A percentile compares a stretch with the other conserved stretches of the same genome.
Evolutionary conservation across 805 yeast species (phyloP).

Genomic region (Nakazawaea siamensis): DNA sequence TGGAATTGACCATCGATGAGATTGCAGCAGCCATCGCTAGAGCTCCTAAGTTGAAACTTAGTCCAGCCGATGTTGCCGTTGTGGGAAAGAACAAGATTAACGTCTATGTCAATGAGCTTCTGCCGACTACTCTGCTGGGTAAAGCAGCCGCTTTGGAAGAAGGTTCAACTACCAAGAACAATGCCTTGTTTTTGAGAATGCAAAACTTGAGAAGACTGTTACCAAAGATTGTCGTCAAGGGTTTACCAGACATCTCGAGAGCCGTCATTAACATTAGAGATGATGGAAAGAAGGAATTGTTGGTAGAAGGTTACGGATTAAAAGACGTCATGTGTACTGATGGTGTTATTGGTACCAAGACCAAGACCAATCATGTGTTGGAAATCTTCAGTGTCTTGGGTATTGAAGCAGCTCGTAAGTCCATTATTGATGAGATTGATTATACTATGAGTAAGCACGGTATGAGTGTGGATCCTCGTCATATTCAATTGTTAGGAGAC

Average conservation of each 20-base stretch:
- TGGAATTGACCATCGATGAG: slow-evolving; percentile 80
- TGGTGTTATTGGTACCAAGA: slow-evolving; percentile 85
- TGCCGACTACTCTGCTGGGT: background rate
- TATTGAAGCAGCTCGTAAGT: slow-evolving; percentile 93
- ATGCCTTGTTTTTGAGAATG: slow-evolving; percentile 75
- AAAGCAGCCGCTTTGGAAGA: slow-evolving; percentile 14
- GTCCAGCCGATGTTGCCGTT: slow-evolving; percentile 61
- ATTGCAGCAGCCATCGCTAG: slow-evolving; percentile 72
- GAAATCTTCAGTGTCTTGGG: slow-evolving; percentile 89
- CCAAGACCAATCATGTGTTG: slow-evolving; percentile 85
- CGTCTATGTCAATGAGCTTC: slow-evolving; percentile 46
- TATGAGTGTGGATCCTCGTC: slow-evolving; percentile 99
- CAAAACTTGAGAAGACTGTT: slow-evolving; percentile 81
- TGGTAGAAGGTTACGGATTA: slow-evolving; percentile 97
- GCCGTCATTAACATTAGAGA: slow-evolving; percentile 94
- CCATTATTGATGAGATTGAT: slow-evolving; percentile 90
- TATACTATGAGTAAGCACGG: slow-evolving; percentile 99
- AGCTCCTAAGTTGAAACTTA: slow-evolving; percentile 87
- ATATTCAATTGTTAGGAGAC: slow-evolving; percentile 93
- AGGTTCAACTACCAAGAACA: slow-evolving; percentile 27
- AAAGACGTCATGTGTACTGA: slow-evolving; percentile 96
- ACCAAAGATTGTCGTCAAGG: slow-evolving; percentile 87
- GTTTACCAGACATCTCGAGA: slow-evolving; percentile 83
- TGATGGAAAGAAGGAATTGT: slow-evolving; percentile 77
- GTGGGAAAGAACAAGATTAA: slow-evolving; percentile 59